Conservation (phyloP, 2,329 filamentous ascomycete genomes). For the Chaetomium olivaceum region DNA sequence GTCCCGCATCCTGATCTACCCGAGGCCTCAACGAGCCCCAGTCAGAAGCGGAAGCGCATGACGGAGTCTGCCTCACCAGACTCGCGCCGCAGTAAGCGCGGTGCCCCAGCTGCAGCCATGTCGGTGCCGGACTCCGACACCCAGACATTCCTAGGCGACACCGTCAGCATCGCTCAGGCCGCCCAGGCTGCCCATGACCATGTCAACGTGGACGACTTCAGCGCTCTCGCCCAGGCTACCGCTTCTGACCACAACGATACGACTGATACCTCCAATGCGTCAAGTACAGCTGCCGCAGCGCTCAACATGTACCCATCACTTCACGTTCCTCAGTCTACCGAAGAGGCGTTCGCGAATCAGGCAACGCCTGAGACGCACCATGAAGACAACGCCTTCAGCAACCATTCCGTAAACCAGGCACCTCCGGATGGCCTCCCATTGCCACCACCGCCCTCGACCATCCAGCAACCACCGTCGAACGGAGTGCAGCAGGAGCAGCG, state of each 20-base stretch:
- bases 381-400: slow-evolving; percentile 39
- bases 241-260: slow-evolving; percentile 48
- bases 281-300: slow-evolving; percentile 61
- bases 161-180: slow-evolving; percentile 47
- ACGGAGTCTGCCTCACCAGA: slow-evolving; percentile 51
- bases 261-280: slow-evolving; percentile 54
- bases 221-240: slow-evolving; percentile 57
- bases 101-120: slow-evolving; percentile 49
- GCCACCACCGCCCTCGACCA: slow-evolving; percentile 26
- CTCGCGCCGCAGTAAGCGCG: slow-evolving; percentile 52
- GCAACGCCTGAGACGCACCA: slow-evolving; percentile 42
- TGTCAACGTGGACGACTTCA: slow-evolving; percentile 56
- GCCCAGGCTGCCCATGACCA: slow-evolving; percentile 41
- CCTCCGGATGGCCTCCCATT: slow-evolving; percentile 38
- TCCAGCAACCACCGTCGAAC: slow-evolving; percentile 40
- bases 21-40: slow-evolving; percentile 45
- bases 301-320: slow-evolving; percentile 61
- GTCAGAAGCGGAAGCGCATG: slow-evolving; percentile 58
- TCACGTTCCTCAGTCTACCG: slow-evolving; percentile 58
- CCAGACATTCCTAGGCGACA: slow-evolving; percentile 55
- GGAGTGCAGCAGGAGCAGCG: slow-evolving; percentile 42
- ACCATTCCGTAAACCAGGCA: slow-evolving; percentile 39
- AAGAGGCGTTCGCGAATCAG: slow-evolving; percentile 62
- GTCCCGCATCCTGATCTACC: slow-evolving; percentile 51
- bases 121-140: slow-evolving; percentile 44